A percentile compares a stretch with the other conserved stretches of the same genome.
Evolutionary conservation across 1,284 basidiomycete genomes (phyloP).

Genomic region (Naganishia sp.): DNA sequence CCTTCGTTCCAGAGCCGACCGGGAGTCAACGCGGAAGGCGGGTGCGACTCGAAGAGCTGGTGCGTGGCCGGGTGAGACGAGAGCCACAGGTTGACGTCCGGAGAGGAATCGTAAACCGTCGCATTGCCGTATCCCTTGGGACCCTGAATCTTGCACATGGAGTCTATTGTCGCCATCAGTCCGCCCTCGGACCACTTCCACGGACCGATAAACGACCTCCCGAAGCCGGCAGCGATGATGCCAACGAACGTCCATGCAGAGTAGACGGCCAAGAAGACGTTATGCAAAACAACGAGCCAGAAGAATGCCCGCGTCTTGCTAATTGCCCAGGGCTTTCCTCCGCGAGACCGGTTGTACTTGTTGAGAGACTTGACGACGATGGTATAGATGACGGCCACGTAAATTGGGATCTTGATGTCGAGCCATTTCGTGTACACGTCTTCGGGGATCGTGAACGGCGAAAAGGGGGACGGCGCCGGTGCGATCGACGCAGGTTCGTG

Average conservation of each 20-base stretch:
- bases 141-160: conserved; percentile 32
- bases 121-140: conserved; percentile 27
- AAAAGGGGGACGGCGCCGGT: conserved; percentile 24
- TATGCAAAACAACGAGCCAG: conserved; percentile 32
- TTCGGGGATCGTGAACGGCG: conserved; percentile 32
- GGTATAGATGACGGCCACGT: conserved; percentile 30
- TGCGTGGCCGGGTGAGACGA: conserved; percentile 23
- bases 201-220: conserved; percentile 26
- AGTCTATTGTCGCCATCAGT: conserved; percentile 29
- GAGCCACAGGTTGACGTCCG: conserved; percentile 18
- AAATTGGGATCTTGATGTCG: conserved; percentile 30
- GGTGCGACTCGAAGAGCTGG: conserved; percentile 22
- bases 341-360: conserved; percentile 30
- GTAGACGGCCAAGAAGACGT: conserved; percentile 34
- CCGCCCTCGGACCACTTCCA: conserved; percentile 30
- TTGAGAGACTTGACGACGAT: conserved; percentile 31
- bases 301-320: conserved; percentile 32
- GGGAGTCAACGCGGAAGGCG: conserved; percentile 15
- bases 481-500: conserved; percentile 29
- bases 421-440: conserved; percentile 27
- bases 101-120: conserved; percentile 25
- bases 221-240: conserved; percentile 26
- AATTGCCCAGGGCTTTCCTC: conserved; percentile 32
- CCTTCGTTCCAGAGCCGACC: conserved; percentile 34
- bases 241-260: conserved; percentile 35